Evolutionary conservation across 2,329 filamentous ascomycete genomes (phyloP).

Genomic region (Xylariaceae sp.): DNA sequence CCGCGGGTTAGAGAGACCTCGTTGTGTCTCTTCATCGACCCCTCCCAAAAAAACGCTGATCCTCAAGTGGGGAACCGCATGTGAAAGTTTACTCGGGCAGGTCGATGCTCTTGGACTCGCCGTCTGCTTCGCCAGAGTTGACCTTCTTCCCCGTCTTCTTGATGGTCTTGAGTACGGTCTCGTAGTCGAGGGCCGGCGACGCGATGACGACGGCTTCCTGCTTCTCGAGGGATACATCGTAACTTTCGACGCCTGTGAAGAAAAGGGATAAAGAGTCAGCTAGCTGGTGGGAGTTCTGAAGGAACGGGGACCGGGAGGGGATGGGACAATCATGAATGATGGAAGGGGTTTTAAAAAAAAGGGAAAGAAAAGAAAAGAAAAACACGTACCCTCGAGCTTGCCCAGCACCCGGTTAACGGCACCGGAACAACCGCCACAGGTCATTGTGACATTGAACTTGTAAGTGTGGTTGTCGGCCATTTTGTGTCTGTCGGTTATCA

Average conservation of each 20-base stretch:
- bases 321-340: not conserved
- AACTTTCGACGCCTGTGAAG: constrained; percentile 70
- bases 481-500: constrained; percentile 13
- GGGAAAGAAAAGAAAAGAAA: not conserved
- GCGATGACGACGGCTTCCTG: constrained; percentile 77
- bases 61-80: not conserved
- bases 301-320: not conserved
- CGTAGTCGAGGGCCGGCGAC: constrained; percentile 63
- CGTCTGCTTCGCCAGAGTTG: constrained; percentile 68
- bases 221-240: constrained; percentile 79
- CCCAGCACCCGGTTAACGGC: constrained; percentile 87
- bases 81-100: constrained; percentile 32
- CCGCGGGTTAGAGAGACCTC: too few relatives aligned
- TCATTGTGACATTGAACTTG: constrained; percentile 93
- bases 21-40: not conserved
- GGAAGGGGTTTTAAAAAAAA: not conserved
- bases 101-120: constrained; percentile 49
- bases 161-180: constrained; percentile 79
- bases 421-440: constrained; percentile 91
- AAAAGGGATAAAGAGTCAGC: not conserved
- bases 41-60: not conserved
- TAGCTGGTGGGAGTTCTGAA: not conserved
- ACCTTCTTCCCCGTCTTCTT: constrained; percentile 94
- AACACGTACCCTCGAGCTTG: constrained; percentile 72
- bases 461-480: constrained; percentile 84